Percentiles rank a stretch among this genome's conserved stretches.
Evolutionary conservation across 176 grass and related monocot genomes (phyloP).

Genomic region (Cenchrus purpureus): DNA sequence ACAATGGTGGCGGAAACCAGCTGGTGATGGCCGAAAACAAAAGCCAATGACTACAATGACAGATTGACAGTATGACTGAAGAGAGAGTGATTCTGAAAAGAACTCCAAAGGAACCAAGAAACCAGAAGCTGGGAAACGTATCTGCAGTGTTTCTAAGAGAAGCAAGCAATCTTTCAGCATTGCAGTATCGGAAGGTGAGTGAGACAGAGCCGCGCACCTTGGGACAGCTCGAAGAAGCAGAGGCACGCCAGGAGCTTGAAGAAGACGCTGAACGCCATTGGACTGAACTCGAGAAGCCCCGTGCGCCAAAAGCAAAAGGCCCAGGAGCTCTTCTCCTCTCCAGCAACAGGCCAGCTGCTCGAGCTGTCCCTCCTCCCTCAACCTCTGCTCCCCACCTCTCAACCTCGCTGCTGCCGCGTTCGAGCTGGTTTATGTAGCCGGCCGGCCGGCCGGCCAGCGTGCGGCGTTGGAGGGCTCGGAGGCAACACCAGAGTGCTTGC

Average conservation of each 20-base stretch:
- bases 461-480: constrained; percentile 3
- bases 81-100: constrained; percentile 10
- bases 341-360: constrained; percentile 7
- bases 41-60: neutral
- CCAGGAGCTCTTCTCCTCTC: neutral
- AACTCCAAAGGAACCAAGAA: constrained; percentile 10
- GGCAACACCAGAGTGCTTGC: constrained; percentile 25
- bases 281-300: constrained; percentile 25
- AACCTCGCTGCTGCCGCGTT: constrained; percentile 1
- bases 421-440: constrained; percentile 46
- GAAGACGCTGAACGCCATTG: constrained; percentile 47
- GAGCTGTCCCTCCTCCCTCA: constrained; percentile 4
- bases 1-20: neutral
- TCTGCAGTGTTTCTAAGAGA: constrained; percentile 24
- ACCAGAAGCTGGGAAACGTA: neutral
- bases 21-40: neutral
- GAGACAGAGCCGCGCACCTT: constrained; percentile 32
- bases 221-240: constrained; percentile 40
- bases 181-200: neutral
- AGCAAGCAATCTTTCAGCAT: neutral
- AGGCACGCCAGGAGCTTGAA: constrained; percentile 48
- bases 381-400: constrained; percentile 26
- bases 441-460: neutral
- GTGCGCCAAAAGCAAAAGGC: neutral
- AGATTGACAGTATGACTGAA: neutral